Conservation (phyloP, 768 basidiomycete genomes). For the Floccularia luteovirens region DNA sequence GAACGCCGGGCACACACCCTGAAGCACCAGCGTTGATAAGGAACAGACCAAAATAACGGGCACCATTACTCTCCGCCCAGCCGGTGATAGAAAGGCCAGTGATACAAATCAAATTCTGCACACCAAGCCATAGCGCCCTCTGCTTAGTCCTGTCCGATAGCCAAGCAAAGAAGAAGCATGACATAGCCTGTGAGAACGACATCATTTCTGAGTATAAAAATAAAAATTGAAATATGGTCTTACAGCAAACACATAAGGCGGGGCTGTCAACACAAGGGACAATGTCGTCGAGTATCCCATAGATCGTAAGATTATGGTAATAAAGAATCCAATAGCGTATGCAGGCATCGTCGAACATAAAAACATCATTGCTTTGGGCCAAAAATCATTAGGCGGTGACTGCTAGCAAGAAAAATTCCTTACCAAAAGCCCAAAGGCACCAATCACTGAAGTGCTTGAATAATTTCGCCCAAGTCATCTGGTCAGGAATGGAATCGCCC, state of each 20-base stretch:
- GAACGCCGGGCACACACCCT: slow-evolving; percentile 24
- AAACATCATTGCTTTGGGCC: slow-evolving; percentile 24
- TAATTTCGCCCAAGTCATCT: slow-evolving; percentile 20
- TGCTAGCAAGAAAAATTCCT: slow-evolving; percentile 2
- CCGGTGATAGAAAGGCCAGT: slow-evolving; percentile 23
- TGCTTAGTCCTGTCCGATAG: slow-evolving; percentile 25
- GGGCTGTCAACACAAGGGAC: slow-evolving; percentile 24
- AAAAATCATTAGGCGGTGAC: background rate
- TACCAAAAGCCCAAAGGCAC: slow-evolving; percentile 27
- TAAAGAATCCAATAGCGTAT: slow-evolving; percentile 27
- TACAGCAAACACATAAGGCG: slow-evolving; percentile 25
- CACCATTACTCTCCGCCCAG: slow-evolving; percentile 18
- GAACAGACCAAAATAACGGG: slow-evolving; percentile 28
- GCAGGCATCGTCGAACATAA: slow-evolving; percentile 27
- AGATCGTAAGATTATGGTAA: slow-evolving; percentile 23
- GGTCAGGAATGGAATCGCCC: slow-evolving; percentile 26
- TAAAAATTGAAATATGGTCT: background rate
- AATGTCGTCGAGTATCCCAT: slow-evolving; percentile 23
- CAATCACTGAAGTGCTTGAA: slow-evolving; percentile 27
- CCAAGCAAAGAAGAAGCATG: slow-evolving; percentile 27
- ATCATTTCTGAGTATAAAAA: slow-evolving; percentile 2
- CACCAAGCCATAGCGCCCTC: slow-evolving; percentile 23
- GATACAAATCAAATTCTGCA: slow-evolving; percentile 23
- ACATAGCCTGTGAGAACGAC: slow-evolving; percentile 18
- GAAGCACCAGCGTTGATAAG: slow-evolving; percentile 25